These are phyloP conservation scores for Pythium biforme DNA, from an alignment of 352 stramenopile species.

Conservation along the genomic window DNA sequence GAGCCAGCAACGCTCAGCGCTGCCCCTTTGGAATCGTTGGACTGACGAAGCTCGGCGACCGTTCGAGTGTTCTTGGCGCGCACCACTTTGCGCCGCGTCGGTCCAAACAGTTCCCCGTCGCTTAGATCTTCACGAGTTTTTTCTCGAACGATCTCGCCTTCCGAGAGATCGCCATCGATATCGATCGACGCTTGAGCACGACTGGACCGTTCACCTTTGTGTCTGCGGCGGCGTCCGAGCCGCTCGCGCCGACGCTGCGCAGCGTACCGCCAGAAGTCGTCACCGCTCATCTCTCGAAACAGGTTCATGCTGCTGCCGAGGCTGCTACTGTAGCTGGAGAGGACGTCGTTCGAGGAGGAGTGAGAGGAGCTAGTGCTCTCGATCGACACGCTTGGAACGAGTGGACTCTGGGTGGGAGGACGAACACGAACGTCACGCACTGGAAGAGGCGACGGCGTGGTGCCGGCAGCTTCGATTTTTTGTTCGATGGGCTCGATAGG, in stretches of 20 bases:
- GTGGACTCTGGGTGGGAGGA: not conserved
- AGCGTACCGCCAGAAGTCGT: conserved; percentile 10
- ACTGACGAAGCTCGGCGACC: not conserved
- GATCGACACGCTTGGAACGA: not conserved
- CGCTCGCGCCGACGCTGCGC: conserved; percentile 4
- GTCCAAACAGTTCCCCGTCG: conserved; percentile 62
- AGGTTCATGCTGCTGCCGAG: conserved; percentile 8
- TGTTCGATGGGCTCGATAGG: not conserved
- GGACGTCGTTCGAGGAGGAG: conserved; percentile 9
- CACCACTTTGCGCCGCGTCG: conserved; percentile 26
- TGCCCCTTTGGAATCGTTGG: not conserved
- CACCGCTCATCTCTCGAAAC: conserved; percentile 14
- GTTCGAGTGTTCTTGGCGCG: conserved; percentile 29
- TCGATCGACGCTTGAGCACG: not conserved
- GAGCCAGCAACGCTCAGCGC: conserved; percentile 27
- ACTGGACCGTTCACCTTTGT: not conserved
- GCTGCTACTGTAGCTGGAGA: conserved; percentile 20
- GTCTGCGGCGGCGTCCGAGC: not conserved
- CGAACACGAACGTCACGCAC: conserved; percentile 3
- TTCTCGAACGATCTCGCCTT: conserved; percentile 30
- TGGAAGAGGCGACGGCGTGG: conserved; percentile 2
- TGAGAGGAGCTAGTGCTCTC: not conserved
- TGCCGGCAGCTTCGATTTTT: not conserved
- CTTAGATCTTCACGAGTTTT: conserved; percentile 37
- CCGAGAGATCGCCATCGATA: conserved; percentile 20